Conservation (phyloP, 2,329 filamentous ascomycete genomes). For the Pyrenophora teres region DNA sequence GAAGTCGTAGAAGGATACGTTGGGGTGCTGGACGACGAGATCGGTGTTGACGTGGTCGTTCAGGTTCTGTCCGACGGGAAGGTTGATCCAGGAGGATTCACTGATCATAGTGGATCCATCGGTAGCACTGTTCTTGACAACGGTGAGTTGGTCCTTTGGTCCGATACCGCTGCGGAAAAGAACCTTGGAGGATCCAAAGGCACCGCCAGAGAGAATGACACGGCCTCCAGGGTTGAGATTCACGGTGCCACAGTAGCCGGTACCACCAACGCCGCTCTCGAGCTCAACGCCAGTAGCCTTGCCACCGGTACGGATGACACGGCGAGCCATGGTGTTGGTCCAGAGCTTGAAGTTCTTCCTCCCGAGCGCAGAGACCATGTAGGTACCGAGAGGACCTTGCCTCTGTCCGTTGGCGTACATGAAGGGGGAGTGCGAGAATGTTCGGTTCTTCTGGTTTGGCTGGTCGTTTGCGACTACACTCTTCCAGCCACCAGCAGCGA, state of each 20-base stretch:
- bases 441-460: slow-evolving; percentile 68
- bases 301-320: slow-evolving; percentile 67
- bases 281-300: slow-evolving; percentile 71
- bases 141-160: slow-evolving; percentile 55
- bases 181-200: slow-evolving; percentile 72
- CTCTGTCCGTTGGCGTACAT: slow-evolving; percentile 71
- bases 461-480: slow-evolving; percentile 64
- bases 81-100: slow-evolving; percentile 55
- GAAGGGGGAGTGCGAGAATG: slow-evolving; percentile 67
- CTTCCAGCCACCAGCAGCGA: slow-evolving; percentile 66
- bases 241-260: slow-evolving; percentile 63
- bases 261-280: slow-evolving; percentile 60
- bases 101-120: slow-evolving; percentile 53
- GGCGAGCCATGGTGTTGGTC: slow-evolving; percentile 68
- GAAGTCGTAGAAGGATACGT: slow-evolving; percentile 67
- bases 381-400: slow-evolving; percentile 72
- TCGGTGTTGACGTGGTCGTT: slow-evolving; percentile 64
- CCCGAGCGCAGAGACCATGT: slow-evolving; percentile 65
- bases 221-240: slow-evolving; percentile 65
- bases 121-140: slow-evolving; percentile 50
- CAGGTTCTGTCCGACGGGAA: slow-evolving; percentile 58
- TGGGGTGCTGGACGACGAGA: slow-evolving; percentile 57
- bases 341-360: slow-evolving; percentile 70
- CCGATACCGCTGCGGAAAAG: slow-evolving; percentile 73
- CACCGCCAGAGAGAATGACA: slow-evolving; percentile 70